A percentile compares a stretch with the other conserved stretches of the same genome.
Evolutionary conservation across 192 early-diverging fungal species (phyloP).

Genomic region (Chytriomyces sp.): DNA sequence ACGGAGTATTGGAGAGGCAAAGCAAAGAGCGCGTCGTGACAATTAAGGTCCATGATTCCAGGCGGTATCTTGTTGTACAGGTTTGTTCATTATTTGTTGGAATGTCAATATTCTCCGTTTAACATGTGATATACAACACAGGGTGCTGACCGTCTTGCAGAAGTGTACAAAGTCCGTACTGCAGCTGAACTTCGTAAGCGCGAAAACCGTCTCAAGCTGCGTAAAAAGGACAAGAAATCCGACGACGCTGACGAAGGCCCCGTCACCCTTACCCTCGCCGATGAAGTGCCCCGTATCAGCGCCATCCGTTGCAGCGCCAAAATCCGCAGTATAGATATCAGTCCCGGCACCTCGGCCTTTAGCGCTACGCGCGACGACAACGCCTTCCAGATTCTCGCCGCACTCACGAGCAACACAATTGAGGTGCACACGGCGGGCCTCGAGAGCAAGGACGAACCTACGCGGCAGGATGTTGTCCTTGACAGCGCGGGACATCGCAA

Average conservation of each 20-base stretch:
- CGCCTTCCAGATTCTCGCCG: conserved; percentile 61
- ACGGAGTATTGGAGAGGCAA: conserved; percentile 78
- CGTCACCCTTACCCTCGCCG: conserved; percentile 61
- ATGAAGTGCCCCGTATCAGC: conserved; percentile 74
- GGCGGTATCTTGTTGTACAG: conserved; percentile 76
- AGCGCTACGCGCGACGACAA: conserved; percentile 39
- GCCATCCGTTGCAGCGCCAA: conserved; percentile 77
- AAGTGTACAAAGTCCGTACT: conserved; percentile 79
- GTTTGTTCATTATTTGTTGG: conserved; percentile 21
- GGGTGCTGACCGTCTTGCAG: conserved; percentile 76
- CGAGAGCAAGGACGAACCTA: conserved; percentile 69
- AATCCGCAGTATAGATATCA: conserved; percentile 80
- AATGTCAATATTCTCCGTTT: background rate
- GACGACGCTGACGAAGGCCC: conserved; percentile 43
- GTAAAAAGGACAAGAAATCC: conserved; percentile 70
- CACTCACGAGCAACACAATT: conserved; percentile 81
- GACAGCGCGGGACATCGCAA: conserved; percentile 88
- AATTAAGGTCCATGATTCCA: conserved; percentile 77
- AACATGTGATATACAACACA: conserved; percentile 14
- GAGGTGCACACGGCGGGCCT: conserved; percentile 75
- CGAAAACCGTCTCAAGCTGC: conserved; percentile 74
- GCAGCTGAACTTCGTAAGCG: conserved; percentile 84
- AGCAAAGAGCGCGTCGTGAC: conserved; percentile 80
- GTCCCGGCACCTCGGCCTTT: conserved; percentile 32
- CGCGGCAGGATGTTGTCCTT: conserved; percentile 67